Evolutionary conservation across 257 asterid genomes (phyloP).

Genomic region (Mentha longifolia): DNA sequence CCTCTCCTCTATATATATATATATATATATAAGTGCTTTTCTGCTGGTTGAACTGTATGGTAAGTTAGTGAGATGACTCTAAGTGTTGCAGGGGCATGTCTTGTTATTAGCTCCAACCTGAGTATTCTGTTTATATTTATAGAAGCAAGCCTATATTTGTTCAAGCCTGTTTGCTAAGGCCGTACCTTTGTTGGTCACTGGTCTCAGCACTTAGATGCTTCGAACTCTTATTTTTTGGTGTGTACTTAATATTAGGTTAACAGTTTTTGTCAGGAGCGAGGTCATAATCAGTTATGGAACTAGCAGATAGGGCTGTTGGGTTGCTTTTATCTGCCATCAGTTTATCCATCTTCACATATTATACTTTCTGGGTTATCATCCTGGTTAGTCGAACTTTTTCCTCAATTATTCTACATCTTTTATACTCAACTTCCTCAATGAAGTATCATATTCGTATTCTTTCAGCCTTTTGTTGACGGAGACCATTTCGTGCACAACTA

Average conservation of each 20-base stretch:
- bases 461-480: slow-evolving; percentile 88
- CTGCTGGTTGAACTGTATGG: not conserved
- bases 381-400: slow-evolving; percentile 53
- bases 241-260: not conserved
- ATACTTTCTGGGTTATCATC: slow-evolving; percentile 89
- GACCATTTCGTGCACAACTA: slow-evolving; percentile 89
- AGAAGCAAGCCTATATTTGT: not conserved
- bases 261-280: slow-evolving; percentile 27
- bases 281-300: slow-evolving; percentile 46
- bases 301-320: slow-evolving; percentile 86
- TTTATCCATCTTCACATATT: slow-evolving; percentile 82
- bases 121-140: not conserved
- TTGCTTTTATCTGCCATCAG: slow-evolving; percentile 72
- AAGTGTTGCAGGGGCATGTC: not conserved
- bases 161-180: not conserved
- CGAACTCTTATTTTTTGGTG: slow-evolving; percentile 5
- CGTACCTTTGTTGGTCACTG: not conserved
- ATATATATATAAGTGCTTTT: too few species aligned
- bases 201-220: slow-evolving; percentile 14
- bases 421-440: not conserved
- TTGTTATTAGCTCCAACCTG: not conserved
- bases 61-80: too few species aligned
- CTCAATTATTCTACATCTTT: not conserved
- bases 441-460: slow-evolving; percentile 24
- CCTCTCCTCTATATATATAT: too few species aligned